These are phyloP conservation scores for Nissolia schottii DNA, from an alignment of 306 rosid genomes.

Conservation along the genomic window DNA sequence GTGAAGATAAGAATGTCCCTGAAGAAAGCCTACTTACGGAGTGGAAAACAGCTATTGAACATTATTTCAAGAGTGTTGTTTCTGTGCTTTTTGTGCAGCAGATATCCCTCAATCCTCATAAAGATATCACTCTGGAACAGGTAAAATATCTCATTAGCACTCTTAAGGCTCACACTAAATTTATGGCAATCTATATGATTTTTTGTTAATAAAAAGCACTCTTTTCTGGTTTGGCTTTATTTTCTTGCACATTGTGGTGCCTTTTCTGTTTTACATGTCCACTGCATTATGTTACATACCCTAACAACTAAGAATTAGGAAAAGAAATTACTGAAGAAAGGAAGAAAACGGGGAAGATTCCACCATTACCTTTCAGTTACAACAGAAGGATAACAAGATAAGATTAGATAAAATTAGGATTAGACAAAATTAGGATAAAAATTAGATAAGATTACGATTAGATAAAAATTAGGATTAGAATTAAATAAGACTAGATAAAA, in stretches of 20 bases:
- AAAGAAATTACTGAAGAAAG: too few relatives aligned
- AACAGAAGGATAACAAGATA: too few relatives aligned
- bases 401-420: too few relatives aligned
- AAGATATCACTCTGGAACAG: conserved; percentile 68
- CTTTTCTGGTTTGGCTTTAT: background rate
- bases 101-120: conserved; percentile 60
- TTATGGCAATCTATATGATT: background rate
- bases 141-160: conserved; percentile 28
- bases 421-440: too few relatives aligned
- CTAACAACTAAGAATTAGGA: too few relatives aligned
- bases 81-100: conserved; percentile 65
- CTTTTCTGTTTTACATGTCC: background rate
- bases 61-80: conserved; percentile 69
- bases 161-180: background rate
- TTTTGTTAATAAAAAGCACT: background rate
- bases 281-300: too few relatives aligned
- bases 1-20: conserved; percentile 10
- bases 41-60: conserved; percentile 58
- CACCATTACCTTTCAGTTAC: too few relatives aligned
- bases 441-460: too few relatives aligned
- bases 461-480: too few relatives aligned
- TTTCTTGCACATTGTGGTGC: background rate
- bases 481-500: too few relatives aligned
- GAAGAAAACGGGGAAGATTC: too few relatives aligned
- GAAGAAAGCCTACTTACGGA: conserved; percentile 33